Conservation (phyloP, 352 stramenopile genomes). For the Globisporangium takayamanum region DNA sequence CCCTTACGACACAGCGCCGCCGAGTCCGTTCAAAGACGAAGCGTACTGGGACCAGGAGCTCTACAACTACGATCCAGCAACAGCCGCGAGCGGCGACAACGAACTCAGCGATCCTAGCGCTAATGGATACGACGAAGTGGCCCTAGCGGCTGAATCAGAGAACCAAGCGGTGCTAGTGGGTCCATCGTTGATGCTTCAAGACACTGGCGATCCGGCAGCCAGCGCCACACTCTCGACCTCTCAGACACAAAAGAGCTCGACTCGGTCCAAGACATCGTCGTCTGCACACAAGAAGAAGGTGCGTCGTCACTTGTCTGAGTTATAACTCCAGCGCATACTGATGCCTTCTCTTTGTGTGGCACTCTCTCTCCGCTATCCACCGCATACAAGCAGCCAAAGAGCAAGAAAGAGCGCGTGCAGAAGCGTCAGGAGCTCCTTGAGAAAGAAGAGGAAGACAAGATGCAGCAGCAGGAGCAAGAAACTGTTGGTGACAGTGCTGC, state of each 20-base stretch:
- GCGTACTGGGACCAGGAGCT: slow-evolving; percentile 43
- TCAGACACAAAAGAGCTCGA: not conserved
- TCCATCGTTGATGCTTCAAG: not conserved
- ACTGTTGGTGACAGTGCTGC: not conserved
- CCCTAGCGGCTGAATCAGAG: slow-evolving; percentile 6
- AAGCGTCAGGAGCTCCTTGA: slow-evolving; percentile 49
- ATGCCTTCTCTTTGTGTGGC: not conserved
- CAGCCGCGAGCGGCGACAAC: not conserved
- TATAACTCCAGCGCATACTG: not conserved
- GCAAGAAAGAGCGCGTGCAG: slow-evolving; percentile 45
- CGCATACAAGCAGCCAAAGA: slow-evolving; percentile 17
- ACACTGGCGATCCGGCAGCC: not conserved
- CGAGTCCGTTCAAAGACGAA: slow-evolving; percentile 36
- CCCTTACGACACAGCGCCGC: slow-evolving; percentile 5
- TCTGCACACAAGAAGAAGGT: slow-evolving; percentile 7
- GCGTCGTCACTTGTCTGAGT: not conserved
- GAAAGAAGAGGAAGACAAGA: slow-evolving; percentile 41
- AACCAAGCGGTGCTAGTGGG: not conserved
- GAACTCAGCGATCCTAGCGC: too few relatives aligned
- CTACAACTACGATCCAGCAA: slow-evolving; percentile 11
- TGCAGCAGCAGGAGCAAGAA: slow-evolving; percentile 6
- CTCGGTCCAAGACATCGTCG: slow-evolving; percentile 1
- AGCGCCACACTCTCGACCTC: not conserved
- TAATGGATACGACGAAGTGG: not conserved
- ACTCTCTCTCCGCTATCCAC: not conserved